These are phyloP conservation scores for Beta corolliflora DNA, from an alignment of 179 eudicot species.

Conservation along the genomic window DNA sequence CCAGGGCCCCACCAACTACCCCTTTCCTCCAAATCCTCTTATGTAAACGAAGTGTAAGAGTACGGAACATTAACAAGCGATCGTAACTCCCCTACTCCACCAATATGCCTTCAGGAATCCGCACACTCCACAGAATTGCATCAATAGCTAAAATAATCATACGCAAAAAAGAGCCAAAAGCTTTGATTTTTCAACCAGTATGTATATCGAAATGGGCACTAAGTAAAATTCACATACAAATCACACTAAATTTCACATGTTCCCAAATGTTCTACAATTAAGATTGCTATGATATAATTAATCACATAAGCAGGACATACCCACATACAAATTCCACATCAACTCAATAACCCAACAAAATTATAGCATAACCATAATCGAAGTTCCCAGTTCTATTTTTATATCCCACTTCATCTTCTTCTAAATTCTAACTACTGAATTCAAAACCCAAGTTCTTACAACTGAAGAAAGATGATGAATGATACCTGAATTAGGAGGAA, in stretches of 20 bases:
- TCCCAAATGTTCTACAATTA: background rate
- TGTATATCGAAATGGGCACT: background rate
- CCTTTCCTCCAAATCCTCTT: no score
- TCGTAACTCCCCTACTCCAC: background rate
- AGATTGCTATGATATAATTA: background rate
- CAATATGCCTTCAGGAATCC: background rate
- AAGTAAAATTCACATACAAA: background rate
- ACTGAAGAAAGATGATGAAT: background rate
- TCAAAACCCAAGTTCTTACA: no score
- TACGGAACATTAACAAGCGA: background rate
- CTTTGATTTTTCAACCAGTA: background rate
- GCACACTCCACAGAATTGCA: background rate
- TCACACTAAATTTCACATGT: background rate
- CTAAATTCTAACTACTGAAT: background rate
- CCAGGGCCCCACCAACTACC: no score
- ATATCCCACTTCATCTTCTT: background rate
- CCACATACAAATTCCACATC: background rate
- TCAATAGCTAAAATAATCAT: background rate
- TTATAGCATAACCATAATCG: background rate
- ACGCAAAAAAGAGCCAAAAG: background rate
- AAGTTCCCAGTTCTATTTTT: background rate
- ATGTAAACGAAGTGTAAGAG: background rate
- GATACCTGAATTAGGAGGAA: conserved; percentile 68
- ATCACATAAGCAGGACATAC: background rate
- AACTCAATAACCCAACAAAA: background rate